A percentile compares a stretch with the other conserved stretches of the same genome.
Evolutionary conservation across 2,329 filamentous ascomycete species (phyloP).

Genomic region (Diaporthe sp.): DNA sequence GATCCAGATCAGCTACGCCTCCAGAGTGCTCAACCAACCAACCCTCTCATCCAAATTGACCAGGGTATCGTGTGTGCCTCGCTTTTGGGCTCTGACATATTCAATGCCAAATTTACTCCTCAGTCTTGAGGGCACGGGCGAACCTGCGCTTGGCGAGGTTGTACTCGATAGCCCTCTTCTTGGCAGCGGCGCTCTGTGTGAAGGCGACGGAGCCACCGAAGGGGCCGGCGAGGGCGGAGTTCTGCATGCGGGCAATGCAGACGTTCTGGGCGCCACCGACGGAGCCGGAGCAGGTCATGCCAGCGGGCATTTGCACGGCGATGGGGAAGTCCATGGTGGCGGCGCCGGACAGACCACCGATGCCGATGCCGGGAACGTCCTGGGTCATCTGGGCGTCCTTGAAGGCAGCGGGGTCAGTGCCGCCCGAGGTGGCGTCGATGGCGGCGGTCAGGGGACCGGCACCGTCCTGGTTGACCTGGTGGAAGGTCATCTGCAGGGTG

Average conservation of each 20-base stretch:
- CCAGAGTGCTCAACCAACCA: neutral
- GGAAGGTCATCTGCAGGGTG: conserved; percentile 71
- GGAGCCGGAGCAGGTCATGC: conserved; percentile 72
- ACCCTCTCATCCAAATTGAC: conserved; percentile 12
- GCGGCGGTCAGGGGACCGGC: conserved; percentile 71
- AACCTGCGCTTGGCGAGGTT: conserved; percentile 48
- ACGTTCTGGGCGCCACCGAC: conserved; percentile 70
- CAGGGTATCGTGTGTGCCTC: conserved; percentile 6
- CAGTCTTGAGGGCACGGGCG: conserved; percentile 32
- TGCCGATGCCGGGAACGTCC: conserved; percentile 44
- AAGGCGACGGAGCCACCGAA: conserved; percentile 76
- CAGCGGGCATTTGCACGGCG: conserved; percentile 72
- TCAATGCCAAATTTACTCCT: neutral
- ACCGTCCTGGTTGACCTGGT: conserved; percentile 78
- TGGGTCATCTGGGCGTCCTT: conserved; percentile 66
- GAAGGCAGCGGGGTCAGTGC: conserved; percentile 70
- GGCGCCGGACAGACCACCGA: conserved; percentile 67
- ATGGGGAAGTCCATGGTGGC: conserved; percentile 73
- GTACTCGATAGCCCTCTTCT: conserved; percentile 72
- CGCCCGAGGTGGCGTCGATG: conserved; percentile 72
- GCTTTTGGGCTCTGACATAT: neutral
- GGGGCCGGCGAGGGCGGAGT: conserved; percentile 69
- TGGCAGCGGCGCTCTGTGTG: conserved; percentile 66
- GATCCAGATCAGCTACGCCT: conserved; percentile 26
- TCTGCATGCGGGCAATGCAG: conserved; percentile 73